Conservation (phyloP, 495 filamentous ascomycete species). For the Penicillium canariense region DNA sequence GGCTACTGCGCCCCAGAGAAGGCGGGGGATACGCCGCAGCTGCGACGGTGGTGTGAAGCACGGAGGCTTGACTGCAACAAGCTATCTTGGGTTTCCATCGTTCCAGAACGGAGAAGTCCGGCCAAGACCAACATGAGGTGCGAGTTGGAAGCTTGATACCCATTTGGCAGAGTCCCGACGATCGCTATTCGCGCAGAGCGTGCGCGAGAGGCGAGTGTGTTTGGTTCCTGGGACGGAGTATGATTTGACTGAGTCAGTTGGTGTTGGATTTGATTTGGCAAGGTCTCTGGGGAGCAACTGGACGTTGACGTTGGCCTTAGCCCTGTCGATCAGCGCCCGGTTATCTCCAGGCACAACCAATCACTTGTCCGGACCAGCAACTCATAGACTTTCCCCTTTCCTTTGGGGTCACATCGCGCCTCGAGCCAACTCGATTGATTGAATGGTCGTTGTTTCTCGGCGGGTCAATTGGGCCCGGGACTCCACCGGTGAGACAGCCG, state of each 20-base stretch:
- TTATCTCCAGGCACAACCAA: conserved; percentile 25
- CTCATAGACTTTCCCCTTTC: conserved; percentile 5
- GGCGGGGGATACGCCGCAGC: conserved; percentile 5
- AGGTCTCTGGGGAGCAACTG: not conserved
- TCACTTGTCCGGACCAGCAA: conserved; percentile 1
- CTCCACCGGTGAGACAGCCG: conserved; percentile 11
- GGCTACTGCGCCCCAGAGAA: conserved; percentile 2
- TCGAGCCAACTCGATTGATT: not conserved
- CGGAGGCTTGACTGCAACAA: conserved; percentile 24
- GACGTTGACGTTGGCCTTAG: not conserved
- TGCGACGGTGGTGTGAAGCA: conserved; percentile 4
- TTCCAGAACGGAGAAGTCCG: conserved; percentile 24
- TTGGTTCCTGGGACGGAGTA: not conserved
- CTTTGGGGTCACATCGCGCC: conserved; percentile 22
- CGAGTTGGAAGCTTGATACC: conserved; percentile 8
- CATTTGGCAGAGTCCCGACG: conserved; percentile 20
- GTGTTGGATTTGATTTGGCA: not conserved
- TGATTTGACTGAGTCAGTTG: not conserved
- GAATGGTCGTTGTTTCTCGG: not conserved
- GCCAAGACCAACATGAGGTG: conserved; percentile 16
- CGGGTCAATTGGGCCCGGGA: conserved; percentile 11
- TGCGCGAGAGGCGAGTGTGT: not conserved
- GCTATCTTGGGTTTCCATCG: conserved; percentile 8
- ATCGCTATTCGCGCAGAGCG: conserved; percentile 18
- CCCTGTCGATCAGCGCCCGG: conserved; percentile 26